Conservation (phyloP, 208 protist genomes). For the Borovskyia barvae region DNA sequence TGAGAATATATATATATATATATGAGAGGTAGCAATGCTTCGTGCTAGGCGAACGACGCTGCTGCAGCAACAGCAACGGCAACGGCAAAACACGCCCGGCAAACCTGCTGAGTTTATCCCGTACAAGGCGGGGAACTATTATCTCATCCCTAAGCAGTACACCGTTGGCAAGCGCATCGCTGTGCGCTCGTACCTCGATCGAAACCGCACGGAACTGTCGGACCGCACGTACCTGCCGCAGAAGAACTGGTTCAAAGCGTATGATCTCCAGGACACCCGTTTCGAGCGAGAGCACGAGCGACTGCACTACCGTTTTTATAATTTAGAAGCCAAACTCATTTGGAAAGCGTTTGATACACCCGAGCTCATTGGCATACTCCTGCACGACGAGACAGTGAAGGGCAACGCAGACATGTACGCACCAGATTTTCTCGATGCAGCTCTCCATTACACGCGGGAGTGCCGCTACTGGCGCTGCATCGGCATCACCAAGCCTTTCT, state of each 20-base stretch:
- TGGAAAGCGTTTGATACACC: slow-evolving; percentile 89
- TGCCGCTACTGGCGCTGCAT: slow-evolving; percentile 89
- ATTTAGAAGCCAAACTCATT: slow-evolving; percentile 85
- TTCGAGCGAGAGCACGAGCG: slow-evolving; percentile 64
- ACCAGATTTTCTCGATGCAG: slow-evolving; percentile 64
- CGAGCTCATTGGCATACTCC: slow-evolving; percentile 78
- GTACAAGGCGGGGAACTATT: slow-evolving; percentile 60
- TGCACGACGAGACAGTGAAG: slow-evolving; percentile 86
- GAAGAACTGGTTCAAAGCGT: slow-evolving; percentile 80
- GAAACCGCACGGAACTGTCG: slow-evolving; percentile 86
- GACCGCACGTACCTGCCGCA: slow-evolving; percentile 89
- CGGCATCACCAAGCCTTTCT: slow-evolving; percentile 90
- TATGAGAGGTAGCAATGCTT: slow-evolving; percentile 8
- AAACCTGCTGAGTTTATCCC: slow-evolving; percentile 15
- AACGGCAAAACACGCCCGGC: not conserved
- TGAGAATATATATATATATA: no score
- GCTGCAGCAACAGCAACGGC: slow-evolving; percentile 10
- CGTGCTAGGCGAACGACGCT: slow-evolving; percentile 9
- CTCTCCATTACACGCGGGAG: slow-evolving; percentile 81
- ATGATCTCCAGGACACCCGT: slow-evolving; percentile 27
- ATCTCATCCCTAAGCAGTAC: slow-evolving; percentile 65
- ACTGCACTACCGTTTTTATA: slow-evolving; percentile 74
- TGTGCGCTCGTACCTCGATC: slow-evolving; percentile 82
- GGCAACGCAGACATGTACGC: slow-evolving; percentile 71
- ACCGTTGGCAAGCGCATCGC: slow-evolving; percentile 79